phyloP scores from a whole-genome alignment of 2,329 filamentous ascomycete species.

The Talaromyces islandicus region DNA sequence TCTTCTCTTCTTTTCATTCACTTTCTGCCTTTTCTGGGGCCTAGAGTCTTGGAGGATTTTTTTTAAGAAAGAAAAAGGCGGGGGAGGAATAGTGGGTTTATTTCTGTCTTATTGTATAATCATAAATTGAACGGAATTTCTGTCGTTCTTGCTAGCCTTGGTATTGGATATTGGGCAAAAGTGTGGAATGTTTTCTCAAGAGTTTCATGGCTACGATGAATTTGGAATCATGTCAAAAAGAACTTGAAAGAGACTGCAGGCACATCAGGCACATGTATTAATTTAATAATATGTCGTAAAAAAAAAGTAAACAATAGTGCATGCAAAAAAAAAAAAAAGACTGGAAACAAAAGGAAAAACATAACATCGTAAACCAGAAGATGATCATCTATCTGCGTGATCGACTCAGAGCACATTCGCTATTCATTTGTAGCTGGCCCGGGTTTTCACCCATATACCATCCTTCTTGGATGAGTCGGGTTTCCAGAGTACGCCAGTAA shows the following conservation, averaged over 20 bases:
- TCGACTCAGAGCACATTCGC: constrained; percentile 28
- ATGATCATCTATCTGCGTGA: neutral
- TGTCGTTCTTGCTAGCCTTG: neutral
- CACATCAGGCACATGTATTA: neutral
- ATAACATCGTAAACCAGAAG: neutral
- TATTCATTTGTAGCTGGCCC: constrained; percentile 15
- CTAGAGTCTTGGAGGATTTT: neutral
- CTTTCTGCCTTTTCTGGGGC: neutral
- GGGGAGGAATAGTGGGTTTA: neutral
- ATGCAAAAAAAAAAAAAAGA: neutral
- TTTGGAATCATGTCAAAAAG: neutral
- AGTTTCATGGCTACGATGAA: neutral
- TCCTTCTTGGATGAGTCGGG: constrained; percentile 56
- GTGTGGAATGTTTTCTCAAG: neutral
- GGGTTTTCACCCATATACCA: constrained; percentile 54
- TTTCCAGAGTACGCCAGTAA: constrained; percentile 64
- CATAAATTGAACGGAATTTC: neutral
- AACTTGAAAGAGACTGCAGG: neutral
- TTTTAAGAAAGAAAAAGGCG: too few relatives aligned
- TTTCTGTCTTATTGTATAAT: neutral
- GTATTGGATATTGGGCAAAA: neutral
- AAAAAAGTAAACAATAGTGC: neutral
- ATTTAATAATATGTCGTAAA: neutral
- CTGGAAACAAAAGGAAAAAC: neutral
- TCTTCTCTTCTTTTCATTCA: neutral